Base-by-base conservation (phyloP, 495 filamentous ascomycete species). In the Pyronema domesticum region DNA sequence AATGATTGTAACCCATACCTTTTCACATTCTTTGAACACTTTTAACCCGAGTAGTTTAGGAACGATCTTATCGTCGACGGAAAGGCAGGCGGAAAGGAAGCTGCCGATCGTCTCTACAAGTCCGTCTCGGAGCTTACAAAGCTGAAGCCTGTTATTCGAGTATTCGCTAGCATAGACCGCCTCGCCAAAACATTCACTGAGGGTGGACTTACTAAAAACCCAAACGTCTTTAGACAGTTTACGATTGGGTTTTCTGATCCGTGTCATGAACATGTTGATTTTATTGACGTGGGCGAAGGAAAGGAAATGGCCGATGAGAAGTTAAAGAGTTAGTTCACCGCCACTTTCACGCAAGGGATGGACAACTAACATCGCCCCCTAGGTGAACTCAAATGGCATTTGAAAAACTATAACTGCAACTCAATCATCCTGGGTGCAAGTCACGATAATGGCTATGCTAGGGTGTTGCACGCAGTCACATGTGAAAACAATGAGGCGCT, bases 401-500 rank as follows among this genome's bases (percentile, higher is more conserved):
- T 64, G 48, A 49, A 64, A 50, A 64, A 64, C 52, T 63, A 63
- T 57, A 64, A 64, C 42, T 64, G 62, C 53, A 43, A 57, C 42
- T 55, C 53, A 46, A 58, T 64, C 61, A 53, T 64, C 39, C 61
- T 64, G 50, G 62, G 61, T 53, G 62, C 58, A 23, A 64, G 61
- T 50, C 62, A 64, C 46, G 62, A 64, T 57, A 64, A 64, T 51
- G 62, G 62, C 39, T 64, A 64, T 46, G 62, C 61, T 43, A 53
- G 62, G 13, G 45, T 62, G 8, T n/a, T 64, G 46, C 57, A 58
- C 37, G 57, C 56, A 39, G 50, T 63, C 43, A 34, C 23, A 23
- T 61, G 57, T 45, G 56, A 62, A 15, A 33, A 50, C 51, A 50
- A 64, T 15, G 43, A 49, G 15, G 19, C 36, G 30, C 37, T 18